Base-by-base conservation (phyloP, 2,329 filamentous ascomycete genomes). In the Graphilbum fragrans region DNA sequence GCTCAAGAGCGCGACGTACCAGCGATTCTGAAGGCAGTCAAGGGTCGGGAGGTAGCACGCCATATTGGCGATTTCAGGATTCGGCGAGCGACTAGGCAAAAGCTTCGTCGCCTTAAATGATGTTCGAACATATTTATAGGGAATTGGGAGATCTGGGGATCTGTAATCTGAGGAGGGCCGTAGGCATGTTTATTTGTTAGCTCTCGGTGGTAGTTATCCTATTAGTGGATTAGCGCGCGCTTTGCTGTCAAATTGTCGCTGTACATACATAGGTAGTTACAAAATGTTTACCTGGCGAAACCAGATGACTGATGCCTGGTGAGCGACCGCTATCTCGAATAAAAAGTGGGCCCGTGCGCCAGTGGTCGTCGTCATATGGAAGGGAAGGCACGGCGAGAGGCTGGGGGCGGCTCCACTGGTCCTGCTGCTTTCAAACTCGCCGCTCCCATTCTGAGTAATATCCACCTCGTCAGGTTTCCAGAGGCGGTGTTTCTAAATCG, bases 31-130 rank as follows among this genome's bases (percentile, higher is more conserved):
- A 18, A 3, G 38, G 6, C 2, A 41, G 27, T 7, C 36, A 36
- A 19, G 35, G 36, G 7, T 31, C 22, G 8, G 41, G 35, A 10
- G 38, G 20, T n/a, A 42, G 41, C 32, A 43, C 35, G 3, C n/a
- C 38, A 3, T 47, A 35, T n/a, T 44, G 44, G 44, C 41, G 48
- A 1, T 46, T 45, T n/a, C 48, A 32, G 16, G 48, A 45, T 12
- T 47, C 48, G 9, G 35, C 25, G 3, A 44, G 41, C 27, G 22
- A 29, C 3, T 40, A 17, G 29, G 21, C 11, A 12, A 19, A 3
- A 19, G 23, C 23, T 20, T 5, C 33, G 21, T 16, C 12, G 21
- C 18, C 5, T 3, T 21, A 34, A 12, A 12, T 16, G 22, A 19
- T 6, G 27, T 18, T 38, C 11, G 23, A 11, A 19, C 29, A 16